Evolutionary conservation across 768 basidiomycete species (phyloP).

Genomic region (Fibroporia radiculosa): DNA sequence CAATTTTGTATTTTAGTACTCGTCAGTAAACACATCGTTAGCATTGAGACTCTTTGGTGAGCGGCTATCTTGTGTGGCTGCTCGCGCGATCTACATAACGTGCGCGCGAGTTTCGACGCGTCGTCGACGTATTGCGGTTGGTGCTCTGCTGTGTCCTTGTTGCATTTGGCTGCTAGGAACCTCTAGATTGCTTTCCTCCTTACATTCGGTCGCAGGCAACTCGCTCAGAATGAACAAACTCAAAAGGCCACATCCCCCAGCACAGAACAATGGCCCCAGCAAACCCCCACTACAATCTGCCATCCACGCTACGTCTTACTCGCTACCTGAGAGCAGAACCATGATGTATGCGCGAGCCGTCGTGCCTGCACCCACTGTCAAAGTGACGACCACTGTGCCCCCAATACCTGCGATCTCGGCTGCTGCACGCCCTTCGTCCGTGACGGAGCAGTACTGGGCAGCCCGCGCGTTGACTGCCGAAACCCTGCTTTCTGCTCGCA

Average conservation of each 20-base stretch:
- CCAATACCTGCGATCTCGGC: not conserved
- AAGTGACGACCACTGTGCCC: not conserved
- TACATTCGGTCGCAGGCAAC: too few species aligned
- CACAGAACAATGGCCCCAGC: not conserved
- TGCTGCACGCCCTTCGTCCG: constrained; percentile 3
- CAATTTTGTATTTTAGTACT: too few species aligned
- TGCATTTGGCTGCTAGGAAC: too few species aligned
- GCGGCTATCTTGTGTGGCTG: too few species aligned
- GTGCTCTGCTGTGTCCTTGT: too few species aligned
- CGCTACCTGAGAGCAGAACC: constrained; percentile 9
- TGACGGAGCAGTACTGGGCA: constrained; percentile 57
- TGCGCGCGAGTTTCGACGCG: too few species aligned
- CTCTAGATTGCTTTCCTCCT: too few species aligned
- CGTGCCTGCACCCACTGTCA: not conserved
- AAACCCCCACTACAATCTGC: not conserved
- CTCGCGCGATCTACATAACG: too few species aligned
- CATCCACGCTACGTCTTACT: not conserved
- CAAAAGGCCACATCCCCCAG: not conserved
- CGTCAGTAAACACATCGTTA: too few species aligned
- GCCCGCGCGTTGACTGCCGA: constrained; percentile 60
- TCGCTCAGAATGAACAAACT: constrained; percentile 2
- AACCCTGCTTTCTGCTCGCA: constrained; percentile 42
- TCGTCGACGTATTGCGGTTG: too few species aligned
- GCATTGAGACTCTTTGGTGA: too few species aligned
- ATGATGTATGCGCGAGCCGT: constrained; percentile 12